Evolutionary conservation across 129 eudicot species (phyloP).

Genomic region (Flaveria trinervia): DNA sequence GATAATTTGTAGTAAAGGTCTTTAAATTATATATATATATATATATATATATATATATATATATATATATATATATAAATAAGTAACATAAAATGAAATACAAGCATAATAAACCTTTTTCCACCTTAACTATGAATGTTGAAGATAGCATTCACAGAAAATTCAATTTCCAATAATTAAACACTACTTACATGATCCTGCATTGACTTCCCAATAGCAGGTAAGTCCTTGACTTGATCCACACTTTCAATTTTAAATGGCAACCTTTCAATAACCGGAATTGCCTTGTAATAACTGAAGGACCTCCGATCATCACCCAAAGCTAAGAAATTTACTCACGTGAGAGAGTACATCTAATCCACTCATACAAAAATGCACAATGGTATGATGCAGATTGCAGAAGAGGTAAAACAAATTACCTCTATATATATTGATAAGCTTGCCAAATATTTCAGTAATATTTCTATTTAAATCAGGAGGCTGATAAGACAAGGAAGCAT

Average conservation of each 20-base stretch:
- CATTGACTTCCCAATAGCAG: conserved; percentile 90
- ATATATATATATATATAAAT: too few relatives aligned
- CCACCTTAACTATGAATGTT: not conserved
- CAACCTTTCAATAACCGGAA: conserved; percentile 88
- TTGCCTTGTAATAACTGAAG: conserved; percentile 92
- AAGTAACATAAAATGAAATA: not conserved
- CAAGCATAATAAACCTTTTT: not conserved
- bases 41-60: too few relatives aligned
- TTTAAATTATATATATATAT: not conserved
- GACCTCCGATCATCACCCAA: conserved; percentile 94
- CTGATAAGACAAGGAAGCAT: conserved; percentile 59
- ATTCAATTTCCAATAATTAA: conserved; percentile 1
- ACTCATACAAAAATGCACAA: conserved; percentile 20
- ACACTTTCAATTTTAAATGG: conserved; percentile 78
- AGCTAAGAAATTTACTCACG: conserved; percentile 46
- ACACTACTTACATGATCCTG: conserved; percentile 80
- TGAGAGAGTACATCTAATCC: conserved; percentile 15
- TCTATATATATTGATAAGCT: conserved; percentile 85
- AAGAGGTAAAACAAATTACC: conserved; percentile 43
- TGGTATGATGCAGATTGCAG: not conserved
- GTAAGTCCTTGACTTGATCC: conserved; percentile 83
- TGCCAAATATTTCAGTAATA: conserved; percentile 81
- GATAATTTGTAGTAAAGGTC: not conserved
- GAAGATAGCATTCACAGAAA: conserved; percentile 9
- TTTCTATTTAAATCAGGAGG: conserved; percentile 89